Evolutionary conservation across 768 basidiomycete species (phyloP), one percentile per base, ranked within the genome.

Genomic region (Agrocybe pediades): DNA sequence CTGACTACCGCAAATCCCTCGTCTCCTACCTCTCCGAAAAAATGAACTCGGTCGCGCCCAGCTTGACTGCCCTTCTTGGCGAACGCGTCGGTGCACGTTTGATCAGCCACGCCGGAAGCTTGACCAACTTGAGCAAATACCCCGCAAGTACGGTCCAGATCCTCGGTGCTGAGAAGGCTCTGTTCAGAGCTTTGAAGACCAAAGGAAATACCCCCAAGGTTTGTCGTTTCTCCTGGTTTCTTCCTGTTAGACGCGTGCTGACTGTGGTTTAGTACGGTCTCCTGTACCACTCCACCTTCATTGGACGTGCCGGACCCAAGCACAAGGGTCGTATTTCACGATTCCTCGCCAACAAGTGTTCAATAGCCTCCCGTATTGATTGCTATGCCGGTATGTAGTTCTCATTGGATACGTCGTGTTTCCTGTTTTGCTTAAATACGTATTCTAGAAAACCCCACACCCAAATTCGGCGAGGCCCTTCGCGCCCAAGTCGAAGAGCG

Each of bases 121-220:
- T 98, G 69, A 97, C 95, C 56, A 98, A 98, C 71, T 74, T 98
- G 53, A 92, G 90, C 81, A 98, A 98, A 76, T 98, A 98, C 75
- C 96, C 96, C 26, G 96, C 96, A 0, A 94, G 92, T 65, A 98
- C 96, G 13, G 96, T 98, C 39, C 96, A 98, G 73, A 98, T 98
- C 61, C 79, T 98, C 39, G 96, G 96, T 62, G 96, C 96, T 20
- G 96, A 98, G 77, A 98, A 98, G 72, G 96, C 96, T 2, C 80
- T 98, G 23, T 98, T 98, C 84, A 78, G 96, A 50, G 96, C 96
- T 0, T 78, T 98, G 65, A 98, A 98, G 79, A 98, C 96, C 26
- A 98, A 98, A 73, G 96, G 96, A 15, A 98, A 98, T 70, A 99
- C 96, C 0, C 95, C 96, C 39, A 97, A 97, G 79, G 93, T 92